Evolutionary conservation across 257 asterid species (phyloP).

Genomic region (Solanum neorickii): DNA sequence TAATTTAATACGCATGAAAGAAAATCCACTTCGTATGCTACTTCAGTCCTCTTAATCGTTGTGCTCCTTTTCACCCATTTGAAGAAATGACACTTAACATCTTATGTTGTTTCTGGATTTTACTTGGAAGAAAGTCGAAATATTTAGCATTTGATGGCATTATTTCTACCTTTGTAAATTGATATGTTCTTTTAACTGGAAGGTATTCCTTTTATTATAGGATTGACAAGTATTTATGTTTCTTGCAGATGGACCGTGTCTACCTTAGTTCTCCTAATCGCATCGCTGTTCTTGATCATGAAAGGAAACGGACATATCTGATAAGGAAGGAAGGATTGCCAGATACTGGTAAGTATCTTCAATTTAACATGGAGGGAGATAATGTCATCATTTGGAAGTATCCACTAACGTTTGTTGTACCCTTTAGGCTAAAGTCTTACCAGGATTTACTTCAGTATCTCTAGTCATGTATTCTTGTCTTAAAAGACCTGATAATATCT

Average conservation of each 20-base stretch:
- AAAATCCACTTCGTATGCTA: neutral
- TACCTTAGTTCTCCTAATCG: conserved; percentile 62
- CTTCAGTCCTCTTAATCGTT: neutral
- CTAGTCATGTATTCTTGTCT: neutral
- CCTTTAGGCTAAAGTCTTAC: neutral
- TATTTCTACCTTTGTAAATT: neutral
- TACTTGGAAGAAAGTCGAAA: neutral
- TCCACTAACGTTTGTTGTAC: neutral
- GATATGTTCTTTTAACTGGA: neutral
- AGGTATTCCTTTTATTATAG: neutral
- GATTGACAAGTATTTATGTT: neutral
- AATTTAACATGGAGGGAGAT: neutral
- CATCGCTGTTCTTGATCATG: conserved; percentile 79
- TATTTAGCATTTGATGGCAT: neutral
- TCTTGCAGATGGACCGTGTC: conserved; percentile 73
- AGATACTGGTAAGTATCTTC: conserved; percentile 49
- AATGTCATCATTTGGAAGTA: neutral
- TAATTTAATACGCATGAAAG: neutral
- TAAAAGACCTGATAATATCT: neutral
- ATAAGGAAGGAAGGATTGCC: conserved; percentile 83
- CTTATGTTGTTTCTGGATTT: neutral
- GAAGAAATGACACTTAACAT: neutral
- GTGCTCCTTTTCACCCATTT: neutral
- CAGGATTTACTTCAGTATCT: neutral
- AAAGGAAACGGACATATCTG: conserved; percentile 71